Percentiles rank a stretch among this genome's conserved stretches.
phyloP scores from a whole-genome alignment of 108 stramenopile species.

The Nannochloropsis salina region DNA sequence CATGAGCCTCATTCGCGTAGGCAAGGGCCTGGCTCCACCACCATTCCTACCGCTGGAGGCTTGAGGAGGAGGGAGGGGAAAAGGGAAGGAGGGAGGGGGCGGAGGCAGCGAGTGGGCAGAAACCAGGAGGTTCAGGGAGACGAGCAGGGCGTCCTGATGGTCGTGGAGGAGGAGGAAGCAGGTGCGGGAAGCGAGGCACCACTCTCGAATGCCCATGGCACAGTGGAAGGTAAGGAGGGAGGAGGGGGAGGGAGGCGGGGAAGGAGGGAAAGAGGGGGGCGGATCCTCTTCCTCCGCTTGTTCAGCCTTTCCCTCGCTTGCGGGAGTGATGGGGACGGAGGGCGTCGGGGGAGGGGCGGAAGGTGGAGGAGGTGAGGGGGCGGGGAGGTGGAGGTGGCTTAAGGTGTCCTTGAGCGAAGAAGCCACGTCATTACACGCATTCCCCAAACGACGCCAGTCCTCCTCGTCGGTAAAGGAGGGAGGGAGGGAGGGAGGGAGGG shows the following conservation, averaged over 20 bases:
- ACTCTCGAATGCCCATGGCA: neutral
- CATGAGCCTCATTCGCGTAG: neutral
- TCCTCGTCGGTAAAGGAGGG: neutral
- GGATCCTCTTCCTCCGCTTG: neutral
- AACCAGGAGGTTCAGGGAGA: neutral
- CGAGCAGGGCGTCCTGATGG: neutral
- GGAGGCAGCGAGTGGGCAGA: neutral
- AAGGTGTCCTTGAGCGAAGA: neutral
- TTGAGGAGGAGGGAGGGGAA: neutral
- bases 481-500: neutral
- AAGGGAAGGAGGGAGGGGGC: neutral
- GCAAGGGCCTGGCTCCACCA: neutral
- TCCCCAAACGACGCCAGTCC: neutral
- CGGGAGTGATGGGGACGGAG: neutral
- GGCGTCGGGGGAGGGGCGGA: neutral
- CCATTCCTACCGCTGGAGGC: neutral
- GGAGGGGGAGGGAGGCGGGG: neutral
- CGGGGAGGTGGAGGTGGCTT: neutral
- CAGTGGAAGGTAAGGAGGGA: neutral
- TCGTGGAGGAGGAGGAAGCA: neutral
- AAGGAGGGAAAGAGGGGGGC: neutral
- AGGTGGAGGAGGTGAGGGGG: neutral
- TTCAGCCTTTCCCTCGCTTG: neutral
- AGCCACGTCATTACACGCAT: neutral
- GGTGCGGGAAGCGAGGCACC: neutral